Conservation (phyloP, 2,329 filamentous ascomycete species). For the Neonectria magnoliae region DNA sequence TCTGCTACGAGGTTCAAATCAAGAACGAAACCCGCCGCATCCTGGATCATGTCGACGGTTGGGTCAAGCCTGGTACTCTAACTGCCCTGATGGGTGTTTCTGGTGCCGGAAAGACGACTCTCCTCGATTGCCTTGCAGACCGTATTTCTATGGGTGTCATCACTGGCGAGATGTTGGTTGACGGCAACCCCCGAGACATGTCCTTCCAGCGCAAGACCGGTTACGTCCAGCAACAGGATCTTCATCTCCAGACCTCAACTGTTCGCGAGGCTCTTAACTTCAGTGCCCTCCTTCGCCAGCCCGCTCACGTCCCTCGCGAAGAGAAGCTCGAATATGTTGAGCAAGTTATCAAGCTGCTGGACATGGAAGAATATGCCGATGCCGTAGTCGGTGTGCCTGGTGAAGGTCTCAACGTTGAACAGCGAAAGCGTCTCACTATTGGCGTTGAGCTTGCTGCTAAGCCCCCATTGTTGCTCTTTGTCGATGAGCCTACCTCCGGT, state of each 20-base stretch:
- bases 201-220: conserved; percentile 94
- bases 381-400: conserved; percentile 91
- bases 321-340: conserved; percentile 91
- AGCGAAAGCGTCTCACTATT: conserved; percentile 84
- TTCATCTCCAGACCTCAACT: conserved; percentile 85
- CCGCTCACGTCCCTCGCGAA: conserved; percentile 72
- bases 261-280: conserved; percentile 90
- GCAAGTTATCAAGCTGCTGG: conserved; percentile 88
- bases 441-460: conserved; percentile 96
- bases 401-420: conserved; percentile 80
- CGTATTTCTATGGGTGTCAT: conserved; percentile 91
- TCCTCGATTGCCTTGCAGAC: conserved; percentile 86
- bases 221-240: conserved; percentile 92
- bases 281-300: conserved; percentile 86
- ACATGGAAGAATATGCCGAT: conserved; percentile 91
- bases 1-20: conserved; percentile 82
- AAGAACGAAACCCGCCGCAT: conserved; percentile 80
- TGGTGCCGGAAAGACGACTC: conserved; percentile 93
- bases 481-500: conserved; percentile 95
- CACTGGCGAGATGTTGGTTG: conserved; percentile 80
- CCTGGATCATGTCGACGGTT: conserved; percentile 87
- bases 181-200: conserved; percentile 73
- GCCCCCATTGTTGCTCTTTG: conserved; percentile 87
- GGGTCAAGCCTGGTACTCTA: conserved; percentile 91
- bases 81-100: conserved; percentile 93